These are phyloP conservation scores for Alternaria alternata DNA, from an alignment of 2,329 filamentous ascomycete genomes.

Conservation along the genomic window DNA sequence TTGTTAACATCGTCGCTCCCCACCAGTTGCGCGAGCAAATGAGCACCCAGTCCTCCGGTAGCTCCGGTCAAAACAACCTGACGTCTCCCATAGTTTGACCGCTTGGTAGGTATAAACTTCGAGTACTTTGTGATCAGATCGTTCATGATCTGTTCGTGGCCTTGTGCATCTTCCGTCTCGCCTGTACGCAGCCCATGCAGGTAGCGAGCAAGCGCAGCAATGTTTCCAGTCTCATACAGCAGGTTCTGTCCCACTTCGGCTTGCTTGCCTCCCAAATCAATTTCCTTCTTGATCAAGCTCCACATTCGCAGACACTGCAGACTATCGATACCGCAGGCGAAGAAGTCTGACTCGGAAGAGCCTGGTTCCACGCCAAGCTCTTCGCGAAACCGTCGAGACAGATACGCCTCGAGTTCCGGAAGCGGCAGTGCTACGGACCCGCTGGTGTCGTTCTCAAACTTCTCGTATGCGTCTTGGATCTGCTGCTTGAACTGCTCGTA, in stretches of 20 bases:
- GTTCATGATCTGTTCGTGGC: conserved; percentile 56
- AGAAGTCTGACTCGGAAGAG: conserved; percentile 63
- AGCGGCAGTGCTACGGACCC: conserved; percentile 35
- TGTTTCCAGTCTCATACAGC: conserved; percentile 65
- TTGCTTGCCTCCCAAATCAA: conserved; percentile 58
- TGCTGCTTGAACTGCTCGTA: conserved; percentile 59
- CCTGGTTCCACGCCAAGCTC: conserved; percentile 30
- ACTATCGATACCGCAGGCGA: conserved; percentile 65
- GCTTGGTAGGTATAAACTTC: conserved; percentile 17
- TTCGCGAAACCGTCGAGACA: conserved; percentile 29
- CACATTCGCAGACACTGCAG: conserved; percentile 66
- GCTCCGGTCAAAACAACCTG: conserved; percentile 64
- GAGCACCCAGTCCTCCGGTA: conserved; percentile 71
- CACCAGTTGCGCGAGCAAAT: conserved; percentile 58
- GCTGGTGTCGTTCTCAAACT: conserved; percentile 29
- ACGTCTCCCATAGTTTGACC: background rate
- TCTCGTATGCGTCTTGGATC: conserved; percentile 58
- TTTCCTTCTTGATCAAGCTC: conserved; percentile 59
- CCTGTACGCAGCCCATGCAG: conserved; percentile 56
- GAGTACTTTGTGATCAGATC: conserved; percentile 58
- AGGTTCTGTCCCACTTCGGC: conserved; percentile 62
- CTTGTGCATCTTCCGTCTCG: conserved; percentile 39
- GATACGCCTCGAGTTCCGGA: conserved; percentile 44
- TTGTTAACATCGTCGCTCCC: conserved; percentile 38
- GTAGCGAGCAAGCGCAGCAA: conserved; percentile 56